Percentiles rank a stretch among this genome's conserved stretches.
Conservation (phyloP, 257 asterid species). For the Penstemon davidsonii region DNA sequence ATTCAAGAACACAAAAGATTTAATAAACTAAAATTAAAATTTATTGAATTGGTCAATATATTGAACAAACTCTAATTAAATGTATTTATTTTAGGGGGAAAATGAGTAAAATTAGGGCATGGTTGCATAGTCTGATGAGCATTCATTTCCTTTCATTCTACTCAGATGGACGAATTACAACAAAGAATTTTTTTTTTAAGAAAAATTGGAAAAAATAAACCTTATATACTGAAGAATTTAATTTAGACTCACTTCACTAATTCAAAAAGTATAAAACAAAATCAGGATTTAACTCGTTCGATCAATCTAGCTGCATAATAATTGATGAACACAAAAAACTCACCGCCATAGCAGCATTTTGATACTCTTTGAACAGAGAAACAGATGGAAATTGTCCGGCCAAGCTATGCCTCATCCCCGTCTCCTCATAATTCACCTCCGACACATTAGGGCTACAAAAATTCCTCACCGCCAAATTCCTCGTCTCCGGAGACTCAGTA, state of each 20-base stretch:
- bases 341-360: conserved; percentile 98
- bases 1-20: no score
- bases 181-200: no score
- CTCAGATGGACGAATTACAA: not conserved
- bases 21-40: no score
- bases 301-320: no score
- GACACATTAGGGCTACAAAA: conserved; percentile 40
- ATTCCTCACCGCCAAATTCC: conserved; percentile 25
- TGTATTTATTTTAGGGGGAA: no score
- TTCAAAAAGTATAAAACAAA: no score
- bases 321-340: conserved; percentile 18
- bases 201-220: no score
- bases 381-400: conserved; percentile 81
- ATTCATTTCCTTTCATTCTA: not conserved
- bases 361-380: conserved; percentile 89
- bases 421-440: conserved; percentile 47
- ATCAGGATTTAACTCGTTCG: no score
- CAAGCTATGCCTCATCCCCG: conserved; percentile 69
- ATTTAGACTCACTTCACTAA: not conserved
- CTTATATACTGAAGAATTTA: not conserved
- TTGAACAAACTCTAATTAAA: no score
- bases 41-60: no score
- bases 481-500: conserved; percentile 36
- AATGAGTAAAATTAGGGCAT: no score
- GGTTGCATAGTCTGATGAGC: not conserved